Evolutionary conservation across 2,329 filamentous ascomycete genomes (phyloP), one percentile per base, ranked within the genome.

Genomic region (Aspergillus unguis): DNA sequence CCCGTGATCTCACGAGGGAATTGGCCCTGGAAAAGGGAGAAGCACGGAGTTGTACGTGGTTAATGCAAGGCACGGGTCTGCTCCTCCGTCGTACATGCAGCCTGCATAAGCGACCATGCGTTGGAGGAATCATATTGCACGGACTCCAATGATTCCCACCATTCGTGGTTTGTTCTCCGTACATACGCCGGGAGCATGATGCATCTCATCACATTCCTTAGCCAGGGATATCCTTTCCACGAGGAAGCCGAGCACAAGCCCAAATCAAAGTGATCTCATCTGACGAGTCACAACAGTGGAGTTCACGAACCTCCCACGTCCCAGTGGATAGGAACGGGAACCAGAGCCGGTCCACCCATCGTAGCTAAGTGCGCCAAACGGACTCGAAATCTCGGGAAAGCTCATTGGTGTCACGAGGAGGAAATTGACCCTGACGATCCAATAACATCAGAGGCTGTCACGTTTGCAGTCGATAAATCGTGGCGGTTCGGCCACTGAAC

Each of bases 271-370:
- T 51, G 41, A 49, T 53, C 17, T 17, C 17, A 17, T 17, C 49
- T 58, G 58, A 60, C 56, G 53, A 57, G 53, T 57, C 58, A 45
- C 49, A 56, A 51, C 46, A 45, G 58, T 57, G 56, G 54, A 56
- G 56, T 55, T 44, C 42, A 40, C 26, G 42, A 28, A 32, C 37
- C 32, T 17, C 23, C 3, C 5, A 5, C 17, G 17, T 17, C 17
- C 17, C 17, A 17, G 38, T 28, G 38, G 38, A 17, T 10, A 45
- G 10, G 4, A 47, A 32, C 52, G 38, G 47, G 47, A 49, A 44
- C 40, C 26, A 26, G 46, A 52, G 44, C 54, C 54, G 48, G 51
- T 50, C 49, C 53, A 55, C 54, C 44, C 44, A 29, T 48, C 43
- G 52, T 53, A 42, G 47, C 37, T 44, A 35, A 48, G 47, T n/a